These are phyloP conservation scores for Entomortierella chlamydospora DNA, from an alignment of 192 early-diverging fungal genomes.

Conservation along the genomic window DNA sequence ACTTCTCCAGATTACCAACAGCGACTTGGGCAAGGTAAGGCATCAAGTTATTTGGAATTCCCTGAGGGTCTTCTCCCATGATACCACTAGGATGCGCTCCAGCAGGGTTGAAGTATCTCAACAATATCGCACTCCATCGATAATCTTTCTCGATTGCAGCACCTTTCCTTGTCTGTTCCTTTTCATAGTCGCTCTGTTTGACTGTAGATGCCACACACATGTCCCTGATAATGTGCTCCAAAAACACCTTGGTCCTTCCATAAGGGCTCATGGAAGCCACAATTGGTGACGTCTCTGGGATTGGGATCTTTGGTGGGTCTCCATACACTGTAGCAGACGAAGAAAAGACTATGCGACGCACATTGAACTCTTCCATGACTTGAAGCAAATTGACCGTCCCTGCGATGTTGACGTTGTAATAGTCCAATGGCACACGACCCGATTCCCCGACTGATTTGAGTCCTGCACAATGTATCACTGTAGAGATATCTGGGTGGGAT, in stretches of 20 bases:
- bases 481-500: conserved; percentile 69
- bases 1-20: conserved; percentile 81
- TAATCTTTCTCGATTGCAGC: conserved; percentile 37
- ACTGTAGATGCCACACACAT: conserved; percentile 62
- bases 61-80: conserved; percentile 93
- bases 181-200: conserved; percentile 36
- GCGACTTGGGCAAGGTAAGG: conserved; percentile 91
- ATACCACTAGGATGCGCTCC: conserved; percentile 91
- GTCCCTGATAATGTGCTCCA: conserved; percentile 87
- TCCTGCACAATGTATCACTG: conserved; percentile 90
- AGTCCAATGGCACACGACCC: conserved; percentile 80
- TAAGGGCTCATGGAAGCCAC: conserved; percentile 91
- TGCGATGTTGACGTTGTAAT: conserved; percentile 95
- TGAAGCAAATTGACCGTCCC: conserved; percentile 89
- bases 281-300: conserved; percentile 75
- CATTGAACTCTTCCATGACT: conserved; percentile 83
- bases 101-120: conserved; percentile 93
- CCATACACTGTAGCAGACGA: conserved; percentile 95
- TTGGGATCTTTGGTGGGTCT: conserved; percentile 75
- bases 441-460: conserved; percentile 91
- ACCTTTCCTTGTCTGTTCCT: conserved; percentile 7
- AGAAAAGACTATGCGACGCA: conserved; percentile 94
- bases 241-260: conserved; percentile 95
- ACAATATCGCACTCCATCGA: conserved; percentile 73
- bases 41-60: conserved; percentile 91